Evolutionary conservation across 2,329 filamentous ascomycete genomes (phyloP).

Genomic region (Hymenoscyphus occultus): DNA sequence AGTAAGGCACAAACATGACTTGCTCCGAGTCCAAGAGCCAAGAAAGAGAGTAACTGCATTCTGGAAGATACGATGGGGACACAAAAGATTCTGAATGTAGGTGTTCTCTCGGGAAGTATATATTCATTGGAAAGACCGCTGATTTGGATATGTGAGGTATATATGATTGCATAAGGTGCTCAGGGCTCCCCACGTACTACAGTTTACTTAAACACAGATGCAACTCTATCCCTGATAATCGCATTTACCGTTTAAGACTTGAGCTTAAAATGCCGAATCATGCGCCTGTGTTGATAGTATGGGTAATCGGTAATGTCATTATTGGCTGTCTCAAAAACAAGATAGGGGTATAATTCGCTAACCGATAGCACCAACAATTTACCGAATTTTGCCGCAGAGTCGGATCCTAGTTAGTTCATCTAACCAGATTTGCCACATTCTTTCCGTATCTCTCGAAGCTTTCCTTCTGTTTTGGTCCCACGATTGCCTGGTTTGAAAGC

Average conservation of each 20-base stretch:
- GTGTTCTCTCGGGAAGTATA: background rate
- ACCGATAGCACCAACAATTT: background rate
- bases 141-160: background rate
- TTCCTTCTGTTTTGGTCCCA: too few relatives aligned
- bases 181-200: background rate
- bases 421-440: too few relatives aligned
- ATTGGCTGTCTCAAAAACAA: conserved; percentile 1
- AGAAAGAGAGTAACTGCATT: background rate
- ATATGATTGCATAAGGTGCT: background rate
- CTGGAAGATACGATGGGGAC: background rate
- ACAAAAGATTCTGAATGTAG: background rate
- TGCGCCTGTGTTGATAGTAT: background rate
- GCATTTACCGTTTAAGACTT: too few relatives aligned
- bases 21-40: conserved; percentile 11
- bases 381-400: conserved; percentile 1
- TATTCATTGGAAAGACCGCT: background rate
- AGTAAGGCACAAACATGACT: conserved; percentile 16
- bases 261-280: background rate
- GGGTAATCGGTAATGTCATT: background rate
- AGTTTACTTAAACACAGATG: background rate
- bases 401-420: too few relatives aligned
- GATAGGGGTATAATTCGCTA: conserved; percentile 5
- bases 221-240: background rate
- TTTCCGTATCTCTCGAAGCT: too few relatives aligned
- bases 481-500: too few relatives aligned